phyloP scores from a whole-genome alignment of 2,329 filamentous ascomycete genomes.

The Trichoderma oligosporum region DNA sequence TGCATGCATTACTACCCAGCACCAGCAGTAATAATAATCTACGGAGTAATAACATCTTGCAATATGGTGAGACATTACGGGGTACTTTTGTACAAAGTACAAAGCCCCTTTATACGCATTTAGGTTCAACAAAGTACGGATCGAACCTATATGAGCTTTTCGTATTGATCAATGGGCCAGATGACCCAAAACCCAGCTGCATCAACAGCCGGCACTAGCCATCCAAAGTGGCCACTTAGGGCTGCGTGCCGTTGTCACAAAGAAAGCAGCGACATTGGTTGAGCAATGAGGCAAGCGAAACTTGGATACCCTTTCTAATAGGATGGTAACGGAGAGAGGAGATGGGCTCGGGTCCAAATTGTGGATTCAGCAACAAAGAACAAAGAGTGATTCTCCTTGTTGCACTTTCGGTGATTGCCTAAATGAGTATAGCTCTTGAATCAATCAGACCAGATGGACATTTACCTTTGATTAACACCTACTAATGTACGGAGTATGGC shows the following conservation, averaged over 20 bases:
- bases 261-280: no score
- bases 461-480: no score
- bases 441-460: neutral
- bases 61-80: no score
- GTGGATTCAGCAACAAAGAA: neutral
- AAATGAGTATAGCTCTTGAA: neutral
- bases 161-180: neutral
- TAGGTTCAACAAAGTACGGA: neutral
- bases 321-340: neutral
- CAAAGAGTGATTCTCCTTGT: neutral
- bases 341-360: no score
- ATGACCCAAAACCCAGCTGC: neutral
- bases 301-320: conserved; percentile 1
- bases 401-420: conserved; percentile 14
- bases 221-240: neutral
- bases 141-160: neutral
- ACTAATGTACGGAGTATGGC: no score
- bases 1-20: conserved; percentile 8
- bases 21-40: neutral
- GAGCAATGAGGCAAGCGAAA: no score
- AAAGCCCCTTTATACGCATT: no score
- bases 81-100: no score
- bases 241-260: neutral
- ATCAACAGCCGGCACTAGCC: neutral
- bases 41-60: no score